Evolutionary conservation across 495 filamentous ascomycete species (phyloP), one percentile per base, ranked within the genome.

Genomic region (Lophium mytilinum): DNA sequence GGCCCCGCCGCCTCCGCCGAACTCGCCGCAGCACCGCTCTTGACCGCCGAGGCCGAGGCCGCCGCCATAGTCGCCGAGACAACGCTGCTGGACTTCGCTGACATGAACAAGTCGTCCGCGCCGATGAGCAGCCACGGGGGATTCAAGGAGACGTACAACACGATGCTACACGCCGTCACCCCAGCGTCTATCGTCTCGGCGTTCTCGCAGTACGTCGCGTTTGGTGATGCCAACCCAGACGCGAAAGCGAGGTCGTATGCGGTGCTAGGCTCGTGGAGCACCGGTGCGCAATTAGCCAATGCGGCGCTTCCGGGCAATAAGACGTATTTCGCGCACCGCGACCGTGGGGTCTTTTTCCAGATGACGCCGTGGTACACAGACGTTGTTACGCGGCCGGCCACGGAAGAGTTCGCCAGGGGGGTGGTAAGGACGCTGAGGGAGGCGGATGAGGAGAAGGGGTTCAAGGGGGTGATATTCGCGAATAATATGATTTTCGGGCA

Each of bases 291-390:
- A 2, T 0, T 41, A 8, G 12, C 17, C 35, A 54, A 54, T 34
- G 51, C 30, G 4, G 36, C 33, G 30, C 4, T 43, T 34, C 15
- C 19, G 1, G 45, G 21, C 1, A 46, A 48, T 12, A 48, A 43
- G 0, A 56, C 39, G 36, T 56, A 47, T 39, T 56, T 52, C 21
- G 8, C 6, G 19, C 36, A 17, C 21, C 36, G 58, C 18, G 47
- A 56, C n/a, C 21, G 58, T 15, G 58, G 58, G 0, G 14, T 61
- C 1, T 52, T 56, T 40, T 46, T 56, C 46, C 52, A 61, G 34
- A 1, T 18, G 6, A 41, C 49, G 53, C 47, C 58, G 45, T 61
- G 58, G 52, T 61, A 56, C n/a, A 18, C 8, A 12, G 39, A 61
- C 3, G 11, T n/a, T 5, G 33, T n/a, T 21, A 53, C 17, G 2